A percentile compares a stretch with the other conserved stretches of the same genome.
phyloP scores from a whole-genome alignment of 306 rosid species.

The Vigna reflexopilosa region DNA sequence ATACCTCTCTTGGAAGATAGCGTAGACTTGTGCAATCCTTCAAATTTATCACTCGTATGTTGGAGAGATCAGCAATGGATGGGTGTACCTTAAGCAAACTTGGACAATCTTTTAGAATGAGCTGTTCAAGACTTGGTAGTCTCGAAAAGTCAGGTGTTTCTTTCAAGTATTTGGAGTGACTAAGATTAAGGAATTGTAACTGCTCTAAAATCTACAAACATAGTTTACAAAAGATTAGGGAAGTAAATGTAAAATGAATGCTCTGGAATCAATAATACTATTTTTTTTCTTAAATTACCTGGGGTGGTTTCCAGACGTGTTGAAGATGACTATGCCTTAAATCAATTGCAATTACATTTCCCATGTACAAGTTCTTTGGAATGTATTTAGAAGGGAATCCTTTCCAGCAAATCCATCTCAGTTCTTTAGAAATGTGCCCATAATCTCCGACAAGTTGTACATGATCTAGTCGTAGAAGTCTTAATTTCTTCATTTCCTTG shows the following conservation, averaged over 20 bases:
- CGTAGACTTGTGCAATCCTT: constrained; percentile 3
- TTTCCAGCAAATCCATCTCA: constrained; percentile 48
- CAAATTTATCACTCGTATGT: not conserved
- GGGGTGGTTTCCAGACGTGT: not conserved
- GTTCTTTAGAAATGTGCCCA: constrained; percentile 22
- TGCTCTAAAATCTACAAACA: not conserved
- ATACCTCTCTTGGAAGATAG: not conserved
- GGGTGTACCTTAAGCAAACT: constrained; percentile 35
- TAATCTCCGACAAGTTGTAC: constrained; percentile 21
- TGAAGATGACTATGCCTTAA: not conserved
- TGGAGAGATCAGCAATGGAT: constrained; percentile 30
- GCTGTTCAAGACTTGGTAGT: constrained; percentile 45
- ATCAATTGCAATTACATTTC: not conserved
- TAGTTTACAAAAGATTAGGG: not conserved
- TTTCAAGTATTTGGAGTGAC: constrained; percentile 17
- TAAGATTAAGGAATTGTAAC: constrained; percentile 43
- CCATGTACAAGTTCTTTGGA: not conserved
- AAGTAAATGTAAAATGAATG: no score
- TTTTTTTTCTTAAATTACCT: no score
- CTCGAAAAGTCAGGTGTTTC: constrained; percentile 41
- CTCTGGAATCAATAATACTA: no score
- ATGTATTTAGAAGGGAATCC: constrained; percentile 33
- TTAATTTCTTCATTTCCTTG: constrained; percentile 43
- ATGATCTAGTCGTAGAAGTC: constrained; percentile 45
- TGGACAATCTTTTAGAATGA: constrained; percentile 28